Evolutionary conservation across 345 rosid genomes (phyloP).

Genomic region (Triadica sebifera): DNA sequence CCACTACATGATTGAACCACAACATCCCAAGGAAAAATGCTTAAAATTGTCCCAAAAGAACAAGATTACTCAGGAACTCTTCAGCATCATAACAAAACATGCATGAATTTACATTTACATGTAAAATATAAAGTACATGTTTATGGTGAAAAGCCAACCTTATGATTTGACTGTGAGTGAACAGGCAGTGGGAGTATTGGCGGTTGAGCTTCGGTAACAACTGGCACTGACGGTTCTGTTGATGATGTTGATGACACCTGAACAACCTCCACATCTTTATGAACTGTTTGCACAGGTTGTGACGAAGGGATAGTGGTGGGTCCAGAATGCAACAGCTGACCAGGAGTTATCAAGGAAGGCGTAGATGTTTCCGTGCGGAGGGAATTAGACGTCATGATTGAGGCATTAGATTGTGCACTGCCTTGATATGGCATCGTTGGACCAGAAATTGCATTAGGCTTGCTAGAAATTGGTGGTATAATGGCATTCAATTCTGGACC

Average conservation of each 20-base stretch:
- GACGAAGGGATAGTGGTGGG: conserved; percentile 38
- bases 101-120: neutral
- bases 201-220: conserved; percentile 60
- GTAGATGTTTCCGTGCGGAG: conserved; percentile 42
- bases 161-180: conserved; percentile 47
- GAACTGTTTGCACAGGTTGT: conserved; percentile 45
- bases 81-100: neutral
- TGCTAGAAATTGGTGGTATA: conserved; percentile 41
- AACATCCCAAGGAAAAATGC: neutral
- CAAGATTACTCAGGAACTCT: neutral
- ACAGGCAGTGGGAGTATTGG: conserved; percentile 83
- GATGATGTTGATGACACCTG: conserved; percentile 49
- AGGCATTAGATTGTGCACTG: conserved; percentile 40
- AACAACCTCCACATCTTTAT: conserved; percentile 73
- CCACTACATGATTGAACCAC: neutral
- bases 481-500: conserved; percentile 44
- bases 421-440: conserved; percentile 48
- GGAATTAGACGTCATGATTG: conserved; percentile 46
- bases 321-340: conserved; percentile 64
- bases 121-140: no score
- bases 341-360: conserved; percentile 70
- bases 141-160: conserved; percentile 31
- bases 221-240: conserved; percentile 46
- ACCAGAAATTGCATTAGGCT: conserved; percentile 44
- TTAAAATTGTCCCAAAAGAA: neutral